These are phyloP conservation scores for Pisolithus tinctorius DNA, from an alignment of 768 basidiomycete species.

Conservation along the genomic window DNA sequence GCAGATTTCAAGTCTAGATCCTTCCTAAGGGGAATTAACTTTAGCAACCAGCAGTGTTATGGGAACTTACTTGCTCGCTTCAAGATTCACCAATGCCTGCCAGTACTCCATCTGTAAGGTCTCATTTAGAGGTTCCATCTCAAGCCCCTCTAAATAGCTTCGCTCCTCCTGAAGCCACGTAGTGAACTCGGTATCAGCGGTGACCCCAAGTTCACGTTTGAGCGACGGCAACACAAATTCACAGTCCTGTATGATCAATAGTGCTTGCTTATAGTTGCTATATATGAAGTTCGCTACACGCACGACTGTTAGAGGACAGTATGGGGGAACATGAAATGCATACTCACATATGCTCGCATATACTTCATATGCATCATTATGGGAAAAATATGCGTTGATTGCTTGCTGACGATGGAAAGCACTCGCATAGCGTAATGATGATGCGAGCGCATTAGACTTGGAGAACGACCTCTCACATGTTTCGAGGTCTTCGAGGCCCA, in stretches of 20 bases:
- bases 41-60: no score
- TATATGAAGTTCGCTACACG: slow-evolving; percentile 8
- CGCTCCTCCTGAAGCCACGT: slow-evolving; percentile 7
- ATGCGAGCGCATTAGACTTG: no score
- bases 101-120: slow-evolving; percentile 12
- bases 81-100: slow-evolving; percentile 2
- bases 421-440: no score
- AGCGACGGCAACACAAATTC: not conserved
- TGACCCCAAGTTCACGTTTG: slow-evolving; percentile 4
- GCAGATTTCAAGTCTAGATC: no score
- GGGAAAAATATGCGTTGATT: no score
- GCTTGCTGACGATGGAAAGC: no score
- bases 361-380: not conserved
- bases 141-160: not conserved
- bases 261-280: slow-evolving; percentile 23
- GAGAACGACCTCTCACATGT: no score
- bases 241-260: slow-evolving; percentile 10
- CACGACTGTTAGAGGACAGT: no score
- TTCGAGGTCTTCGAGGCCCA: no score
- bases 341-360: not conserved
- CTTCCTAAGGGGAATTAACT: no score
- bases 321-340: not conserved
- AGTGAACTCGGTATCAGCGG: not conserved
- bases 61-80: slow-evolving; percentile 6
- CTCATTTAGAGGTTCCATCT: slow-evolving; percentile 3